Percentiles rank a stretch among this genome's conserved stretches.
Conservation (phyloP, 306 rosid species). For the Carpinus fangiana region DNA sequence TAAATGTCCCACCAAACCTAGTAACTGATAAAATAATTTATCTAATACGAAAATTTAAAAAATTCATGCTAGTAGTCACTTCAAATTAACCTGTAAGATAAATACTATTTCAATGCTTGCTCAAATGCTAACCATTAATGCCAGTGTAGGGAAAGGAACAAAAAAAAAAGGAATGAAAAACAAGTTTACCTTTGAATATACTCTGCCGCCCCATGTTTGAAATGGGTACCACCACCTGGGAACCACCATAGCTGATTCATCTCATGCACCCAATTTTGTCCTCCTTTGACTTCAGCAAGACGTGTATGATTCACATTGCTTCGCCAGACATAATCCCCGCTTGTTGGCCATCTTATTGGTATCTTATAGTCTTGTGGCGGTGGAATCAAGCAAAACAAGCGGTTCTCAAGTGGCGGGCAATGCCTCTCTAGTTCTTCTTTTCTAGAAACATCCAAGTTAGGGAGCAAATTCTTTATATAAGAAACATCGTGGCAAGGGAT, state of each 20-base stretch:
- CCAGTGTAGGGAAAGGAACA: background rate
- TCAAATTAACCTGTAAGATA: background rate
- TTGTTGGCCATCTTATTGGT: constrained; percentile 85
- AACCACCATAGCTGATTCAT: constrained; percentile 90
- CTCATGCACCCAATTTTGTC: constrained; percentile 96
- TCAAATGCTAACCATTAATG: background rate
- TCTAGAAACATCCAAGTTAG: constrained; percentile 63
- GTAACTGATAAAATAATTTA: background rate
- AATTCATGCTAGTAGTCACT: background rate
- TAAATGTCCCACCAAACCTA: background rate
- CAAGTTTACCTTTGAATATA: constrained; percentile 72
- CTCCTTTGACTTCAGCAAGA: constrained; percentile 94
- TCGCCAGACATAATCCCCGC: constrained; percentile 94
- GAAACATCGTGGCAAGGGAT: constrained; percentile 82
- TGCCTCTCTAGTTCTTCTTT: constrained; percentile 87
- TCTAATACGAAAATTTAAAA: background rate
- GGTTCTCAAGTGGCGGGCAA: constrained; percentile 77
- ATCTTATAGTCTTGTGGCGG: constrained; percentile 83
- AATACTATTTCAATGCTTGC: background rate
- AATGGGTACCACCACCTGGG: constrained; percentile 99
- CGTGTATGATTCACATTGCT: constrained; percentile 89
- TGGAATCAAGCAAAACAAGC: constrained; percentile 84
- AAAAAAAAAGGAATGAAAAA: constrained; percentile 11
- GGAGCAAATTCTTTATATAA: constrained; percentile 52
- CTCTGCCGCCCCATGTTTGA: constrained; percentile 89